A percentile compares a stretch with the other conserved stretches of the same genome.
Conservation (phyloP, 2,329 filamentous ascomycete genomes). For the Aulographum hederae region DNA sequence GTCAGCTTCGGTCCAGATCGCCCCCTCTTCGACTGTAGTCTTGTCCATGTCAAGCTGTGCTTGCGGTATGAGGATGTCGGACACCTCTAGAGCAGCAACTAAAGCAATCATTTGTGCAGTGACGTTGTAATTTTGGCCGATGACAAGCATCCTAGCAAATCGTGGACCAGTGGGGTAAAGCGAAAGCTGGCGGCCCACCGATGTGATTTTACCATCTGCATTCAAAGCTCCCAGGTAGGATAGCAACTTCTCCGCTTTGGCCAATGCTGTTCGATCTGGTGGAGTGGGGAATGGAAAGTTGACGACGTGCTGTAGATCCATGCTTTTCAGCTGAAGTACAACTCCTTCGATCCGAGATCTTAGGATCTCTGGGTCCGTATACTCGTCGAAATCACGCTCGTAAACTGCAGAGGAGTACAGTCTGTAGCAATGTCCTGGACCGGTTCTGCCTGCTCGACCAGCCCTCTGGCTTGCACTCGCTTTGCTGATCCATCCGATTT, state of each 20-base stretch:
- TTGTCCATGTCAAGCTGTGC: constrained; percentile 41
- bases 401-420: constrained; percentile 90
- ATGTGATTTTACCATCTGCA: constrained; percentile 54
- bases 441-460: constrained; percentile 87
- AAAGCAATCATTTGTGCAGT: constrained; percentile 74
- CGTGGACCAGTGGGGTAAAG: constrained; percentile 80
- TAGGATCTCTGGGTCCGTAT: constrained; percentile 73
- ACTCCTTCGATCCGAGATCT: constrained; percentile 80
- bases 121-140: constrained; percentile 68
- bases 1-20: too few species aligned
- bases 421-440: constrained; percentile 87
- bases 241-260: constrained; percentile 71
- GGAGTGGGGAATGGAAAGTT: constrained; percentile 95
- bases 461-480: constrained; percentile 82
- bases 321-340: constrained; percentile 83
- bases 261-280: constrained; percentile 57
- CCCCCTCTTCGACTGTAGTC: constrained; percentile 27
- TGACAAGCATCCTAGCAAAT: constrained; percentile 78
- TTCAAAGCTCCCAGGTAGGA: constrained; percentile 71
- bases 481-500: constrained; percentile 94
- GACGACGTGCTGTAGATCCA: constrained; percentile 76
- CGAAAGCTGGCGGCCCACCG: constrained; percentile 63
- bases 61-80: constrained; percentile 73
- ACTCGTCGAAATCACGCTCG: constrained; percentile 72
- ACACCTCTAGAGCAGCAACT: constrained; percentile 73